Conservation (phyloP, 805 yeast species). For the Candida takata region DNA sequence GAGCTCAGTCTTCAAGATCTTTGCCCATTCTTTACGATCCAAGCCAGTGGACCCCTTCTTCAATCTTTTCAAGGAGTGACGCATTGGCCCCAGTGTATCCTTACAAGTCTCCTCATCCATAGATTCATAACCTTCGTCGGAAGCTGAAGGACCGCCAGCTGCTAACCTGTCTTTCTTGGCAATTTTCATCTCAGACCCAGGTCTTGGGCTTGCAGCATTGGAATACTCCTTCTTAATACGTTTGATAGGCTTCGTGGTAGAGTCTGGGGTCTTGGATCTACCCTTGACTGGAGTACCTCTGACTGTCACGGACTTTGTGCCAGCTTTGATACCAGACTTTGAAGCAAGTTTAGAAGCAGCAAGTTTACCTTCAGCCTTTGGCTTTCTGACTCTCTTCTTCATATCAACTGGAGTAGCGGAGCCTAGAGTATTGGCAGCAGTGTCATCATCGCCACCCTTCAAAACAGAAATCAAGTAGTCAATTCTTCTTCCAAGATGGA, state of each 20-base stretch:
- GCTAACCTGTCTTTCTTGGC: not conserved
- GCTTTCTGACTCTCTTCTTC: slow-evolving; percentile 23
- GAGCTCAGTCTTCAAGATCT: slow-evolving; percentile 59
- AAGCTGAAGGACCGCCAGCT: not conserved
- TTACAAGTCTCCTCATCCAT: slow-evolving; percentile 74
- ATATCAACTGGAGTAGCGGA: slow-evolving; percentile 22
- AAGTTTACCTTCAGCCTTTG: slow-evolving; percentile 18
- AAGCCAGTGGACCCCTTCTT: slow-evolving; percentile 68
- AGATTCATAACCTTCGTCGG: slow-evolving; percentile 56
- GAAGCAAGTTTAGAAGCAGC: slow-evolving; percentile 9
- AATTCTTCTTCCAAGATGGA: slow-evolving; percentile 85
- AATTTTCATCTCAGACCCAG: slow-evolving; percentile 8
- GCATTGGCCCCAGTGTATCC: slow-evolving; percentile 54
- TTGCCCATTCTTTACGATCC: slow-evolving; percentile 73
- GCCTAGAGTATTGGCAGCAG: slow-evolving; percentile 22
- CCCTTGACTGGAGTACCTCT: not conserved
- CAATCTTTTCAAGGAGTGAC: slow-evolving; percentile 56
- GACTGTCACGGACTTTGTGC: not conserved
- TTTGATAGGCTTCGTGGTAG: slow-evolving; percentile 15
- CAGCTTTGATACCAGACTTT: not conserved
- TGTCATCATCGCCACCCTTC: slow-evolving; percentile 42
- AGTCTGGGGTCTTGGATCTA: slow-evolving; percentile 19
- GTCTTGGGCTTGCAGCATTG: slow-evolving; percentile 1
- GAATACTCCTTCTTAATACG: slow-evolving; percentile 10
- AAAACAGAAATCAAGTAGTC: slow-evolving; percentile 76